phyloP scores from a whole-genome alignment of 257 asterid genomes.

The Jaltomata sinuosa region DNA sequence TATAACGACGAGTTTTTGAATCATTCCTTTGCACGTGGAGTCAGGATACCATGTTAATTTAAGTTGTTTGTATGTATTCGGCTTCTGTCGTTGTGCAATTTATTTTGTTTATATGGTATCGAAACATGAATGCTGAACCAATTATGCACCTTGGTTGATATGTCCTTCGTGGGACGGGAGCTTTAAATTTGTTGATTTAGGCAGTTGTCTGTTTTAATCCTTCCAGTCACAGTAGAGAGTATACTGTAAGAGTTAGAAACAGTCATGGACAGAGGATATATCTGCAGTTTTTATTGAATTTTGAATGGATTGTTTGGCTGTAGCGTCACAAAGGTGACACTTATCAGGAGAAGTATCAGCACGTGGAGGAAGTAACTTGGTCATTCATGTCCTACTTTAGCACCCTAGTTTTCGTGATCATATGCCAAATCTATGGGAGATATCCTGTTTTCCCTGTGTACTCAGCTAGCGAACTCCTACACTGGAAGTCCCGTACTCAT shows the following conservation, averaged over 20 bases:
- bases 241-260: background rate
- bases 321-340: background rate
- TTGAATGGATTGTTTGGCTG: background rate
- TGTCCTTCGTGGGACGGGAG: background rate
- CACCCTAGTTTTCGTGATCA: background rate
- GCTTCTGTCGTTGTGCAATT: background rate
- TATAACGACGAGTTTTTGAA: background rate
- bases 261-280: background rate
- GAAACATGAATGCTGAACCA: background rate
- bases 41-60: background rate
- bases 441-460: background rate
- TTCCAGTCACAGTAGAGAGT: background rate
- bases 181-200: background rate
- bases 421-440: background rate
- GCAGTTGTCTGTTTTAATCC: background rate
- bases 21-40: background rate
- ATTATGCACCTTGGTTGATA: background rate
- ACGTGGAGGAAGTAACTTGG: background rate
- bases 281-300: background rate
- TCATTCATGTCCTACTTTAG: background rate
- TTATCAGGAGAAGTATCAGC: background rate
- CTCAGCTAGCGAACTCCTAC: background rate
- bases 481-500: background rate
- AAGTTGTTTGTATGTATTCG: background rate
- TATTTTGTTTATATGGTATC: background rate